These are phyloP conservation scores for Crithidia sp. DNA, from an alignment of 208 protist genomes.

Conservation along the genomic window DNA sequence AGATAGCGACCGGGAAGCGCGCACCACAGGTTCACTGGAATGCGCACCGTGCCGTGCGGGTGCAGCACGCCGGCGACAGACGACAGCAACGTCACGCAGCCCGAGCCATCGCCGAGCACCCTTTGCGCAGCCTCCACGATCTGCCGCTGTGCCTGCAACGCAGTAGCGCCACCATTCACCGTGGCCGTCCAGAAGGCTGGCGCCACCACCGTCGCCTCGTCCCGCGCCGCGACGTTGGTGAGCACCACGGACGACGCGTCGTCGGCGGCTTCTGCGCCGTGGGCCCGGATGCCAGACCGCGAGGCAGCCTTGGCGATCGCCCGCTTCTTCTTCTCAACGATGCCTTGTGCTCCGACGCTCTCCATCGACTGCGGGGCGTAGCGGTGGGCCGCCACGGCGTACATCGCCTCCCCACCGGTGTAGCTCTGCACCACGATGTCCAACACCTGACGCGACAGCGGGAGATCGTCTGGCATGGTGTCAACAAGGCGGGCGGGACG, in stretches of 20 bases:
- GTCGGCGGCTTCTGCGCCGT: neutral
- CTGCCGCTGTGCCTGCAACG: constrained; percentile 53
- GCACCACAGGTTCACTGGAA: constrained; percentile 54
- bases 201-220: neutral
- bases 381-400: constrained; percentile 38
- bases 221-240: neutral
- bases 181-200: constrained; percentile 73
- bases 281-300: neutral
- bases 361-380: constrained; percentile 48
- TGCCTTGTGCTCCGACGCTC: constrained; percentile 10
- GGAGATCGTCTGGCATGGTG: constrained; percentile 59
- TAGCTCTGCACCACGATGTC: constrained; percentile 55
- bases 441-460: constrained; percentile 47
- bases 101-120: constrained; percentile 78
- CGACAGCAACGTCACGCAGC: constrained; percentile 51
- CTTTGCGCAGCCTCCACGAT: constrained; percentile 62
- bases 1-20: constrained; percentile 85
- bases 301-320: neutral
- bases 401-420: constrained; percentile 68
- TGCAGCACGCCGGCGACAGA: constrained; percentile 26
- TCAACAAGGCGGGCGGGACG: constrained; percentile 41
- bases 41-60: constrained; percentile 37
- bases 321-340: constrained; percentile 22
- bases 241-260: neutral
- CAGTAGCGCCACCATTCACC: constrained; percentile 58